A percentile compares a stretch with the other conserved stretches of the same genome.
Evolutionary conservation across 2,329 filamentous ascomycete species (phyloP).

Genomic region (Pyrenochaeta sp.): DNA sequence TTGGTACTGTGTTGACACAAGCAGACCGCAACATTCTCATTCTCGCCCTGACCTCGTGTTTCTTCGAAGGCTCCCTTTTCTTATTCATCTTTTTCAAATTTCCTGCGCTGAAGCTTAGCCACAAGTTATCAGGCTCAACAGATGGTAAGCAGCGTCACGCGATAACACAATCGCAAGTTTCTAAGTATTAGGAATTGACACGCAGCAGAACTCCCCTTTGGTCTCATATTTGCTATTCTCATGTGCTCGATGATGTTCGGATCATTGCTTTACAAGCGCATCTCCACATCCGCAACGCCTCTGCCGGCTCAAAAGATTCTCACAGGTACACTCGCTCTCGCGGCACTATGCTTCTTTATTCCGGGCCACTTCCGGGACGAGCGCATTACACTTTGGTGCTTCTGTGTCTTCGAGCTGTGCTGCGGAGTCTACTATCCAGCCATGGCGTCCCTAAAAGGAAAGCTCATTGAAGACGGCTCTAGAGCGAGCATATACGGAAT

Average conservation of each 20-base stretch:
- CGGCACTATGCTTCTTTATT: conserved; percentile 41
- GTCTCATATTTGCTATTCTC: conserved; percentile 65
- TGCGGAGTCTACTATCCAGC: conserved; percentile 67
- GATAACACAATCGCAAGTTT: background rate
- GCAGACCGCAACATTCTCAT: conserved; percentile 60
- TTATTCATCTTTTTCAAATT: conserved; percentile 72
- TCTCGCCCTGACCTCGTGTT: conserved; percentile 62
- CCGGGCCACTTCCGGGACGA: conserved; percentile 52
- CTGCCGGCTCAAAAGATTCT: conserved; percentile 39
- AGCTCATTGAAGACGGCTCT: conserved; percentile 62
- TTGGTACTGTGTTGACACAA: conserved; percentile 4
- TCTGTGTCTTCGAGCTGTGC: conserved; percentile 66
- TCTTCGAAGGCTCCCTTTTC: conserved; percentile 70
- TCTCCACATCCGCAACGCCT: conserved; percentile 32
- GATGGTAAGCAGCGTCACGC: conserved; percentile 28
- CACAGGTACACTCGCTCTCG: conserved; percentile 35
- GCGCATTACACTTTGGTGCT: conserved; percentile 64
- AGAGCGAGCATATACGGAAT: conserved; percentile 65
- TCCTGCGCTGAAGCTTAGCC: conserved; percentile 57
- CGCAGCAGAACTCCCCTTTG: conserved; percentile 51
- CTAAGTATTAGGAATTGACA: conserved; percentile 13
- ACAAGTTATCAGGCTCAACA: conserved; percentile 38
- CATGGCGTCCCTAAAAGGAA: conserved; percentile 64
- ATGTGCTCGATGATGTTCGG: conserved; percentile 69
- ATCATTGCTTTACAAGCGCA: conserved; percentile 61